These are phyloP conservation scores for Bipolaris bicolor DNA, from an alignment of 2,329 filamentous ascomycete species.

Conservation along the genomic window DNA sequence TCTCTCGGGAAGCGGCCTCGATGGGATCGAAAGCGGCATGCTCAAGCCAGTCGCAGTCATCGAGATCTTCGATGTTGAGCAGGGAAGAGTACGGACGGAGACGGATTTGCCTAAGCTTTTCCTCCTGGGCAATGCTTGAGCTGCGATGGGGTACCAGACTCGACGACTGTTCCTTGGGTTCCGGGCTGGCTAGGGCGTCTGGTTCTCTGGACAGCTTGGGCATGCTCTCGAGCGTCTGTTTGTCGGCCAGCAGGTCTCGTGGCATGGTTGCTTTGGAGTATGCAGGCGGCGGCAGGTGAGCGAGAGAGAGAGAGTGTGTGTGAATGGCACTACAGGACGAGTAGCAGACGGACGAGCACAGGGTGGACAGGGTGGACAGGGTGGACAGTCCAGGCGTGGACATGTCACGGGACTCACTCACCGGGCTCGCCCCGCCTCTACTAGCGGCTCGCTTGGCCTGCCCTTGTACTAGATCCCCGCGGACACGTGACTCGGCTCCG, in stretches of 20 bases:
- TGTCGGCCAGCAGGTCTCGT: conserved; percentile 50
- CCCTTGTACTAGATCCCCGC: conserved; percentile 11
- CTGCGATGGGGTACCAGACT: conserved; percentile 33
- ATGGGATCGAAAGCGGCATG: conserved; percentile 63
- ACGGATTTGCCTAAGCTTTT: conserved; percentile 52
- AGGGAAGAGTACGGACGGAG: conserved; percentile 77
- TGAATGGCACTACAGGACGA: conserved; percentile 6
- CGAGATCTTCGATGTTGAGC: conserved; percentile 69
- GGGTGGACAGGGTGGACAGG: conserved; percentile 18
- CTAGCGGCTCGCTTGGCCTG: conserved; percentile 18
- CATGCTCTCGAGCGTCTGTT: conserved; percentile 45
- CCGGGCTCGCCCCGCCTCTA: conserved; percentile 15
- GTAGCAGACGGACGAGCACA: conserved; percentile 6
- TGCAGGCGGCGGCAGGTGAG: conserved; percentile 1
- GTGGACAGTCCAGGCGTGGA: conserved; percentile 13
- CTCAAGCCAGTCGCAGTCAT: conserved; percentile 66
- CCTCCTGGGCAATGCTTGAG: conserved; percentile 32
- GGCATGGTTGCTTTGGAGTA: conserved; percentile 46
- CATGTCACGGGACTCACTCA: conserved; percentile 22
- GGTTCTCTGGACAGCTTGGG: conserved; percentile 46
- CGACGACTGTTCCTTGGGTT: conserved; percentile 17
- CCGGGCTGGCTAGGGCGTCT: conserved; percentile 28
- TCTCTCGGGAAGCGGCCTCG: conserved; percentile 64
- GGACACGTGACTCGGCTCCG: neutral
- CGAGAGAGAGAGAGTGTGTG: conserved; percentile 1